Percentiles rank a stretch among this genome's conserved stretches.
Evolutionary conservation across 495 filamentous ascomycete genomes (phyloP).

Genomic region (Penicillium desertorum): DNA sequence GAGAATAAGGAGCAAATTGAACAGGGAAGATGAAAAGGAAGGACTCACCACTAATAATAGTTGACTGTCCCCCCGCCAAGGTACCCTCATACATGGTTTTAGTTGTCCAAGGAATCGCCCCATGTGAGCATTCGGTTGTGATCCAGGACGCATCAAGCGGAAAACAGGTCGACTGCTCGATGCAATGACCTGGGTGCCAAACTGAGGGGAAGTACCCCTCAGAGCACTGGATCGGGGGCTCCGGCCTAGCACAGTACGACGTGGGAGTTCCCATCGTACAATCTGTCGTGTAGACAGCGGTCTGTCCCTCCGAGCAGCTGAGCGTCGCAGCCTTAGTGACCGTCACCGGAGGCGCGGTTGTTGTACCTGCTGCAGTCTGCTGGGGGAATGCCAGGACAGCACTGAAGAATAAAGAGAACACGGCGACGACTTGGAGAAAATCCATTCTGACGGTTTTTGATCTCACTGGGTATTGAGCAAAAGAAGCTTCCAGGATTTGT

Average conservation of each 20-base stretch:
- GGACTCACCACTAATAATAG: constrained; percentile 21
- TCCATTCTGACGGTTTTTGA: neutral
- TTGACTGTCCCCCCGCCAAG: constrained; percentile 23
- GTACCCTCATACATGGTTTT: constrained; percentile 26
- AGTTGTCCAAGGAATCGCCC: constrained; percentile 23
- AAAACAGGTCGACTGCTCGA: constrained; percentile 28
- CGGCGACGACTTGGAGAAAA: neutral
- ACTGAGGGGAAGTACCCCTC: constrained; percentile 27
- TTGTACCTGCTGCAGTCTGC: neutral
- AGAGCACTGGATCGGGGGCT: constrained; percentile 21
- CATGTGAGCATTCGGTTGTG: constrained; percentile 30
- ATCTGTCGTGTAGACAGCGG: constrained; percentile 28
- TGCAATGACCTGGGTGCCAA: constrained; percentile 34
- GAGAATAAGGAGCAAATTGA: neutral
- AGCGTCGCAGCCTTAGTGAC: constrained; percentile 15
- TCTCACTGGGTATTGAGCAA: neutral
- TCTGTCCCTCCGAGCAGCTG: constrained; percentile 24
- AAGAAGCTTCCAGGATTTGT: neutral
- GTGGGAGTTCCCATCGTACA: constrained; percentile 30
- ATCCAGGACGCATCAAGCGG: constrained; percentile 28
- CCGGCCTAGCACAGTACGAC: constrained; percentile 23
- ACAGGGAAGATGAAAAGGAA: neutral
- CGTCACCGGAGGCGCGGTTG: neutral
- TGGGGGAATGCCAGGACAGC: constrained; percentile 17
- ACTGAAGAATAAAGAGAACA: neutral